These are phyloP conservation scores for Termitomyces sp. DNA, from an alignment of 768 basidiomycete species.

Conservation along the genomic window DNA sequence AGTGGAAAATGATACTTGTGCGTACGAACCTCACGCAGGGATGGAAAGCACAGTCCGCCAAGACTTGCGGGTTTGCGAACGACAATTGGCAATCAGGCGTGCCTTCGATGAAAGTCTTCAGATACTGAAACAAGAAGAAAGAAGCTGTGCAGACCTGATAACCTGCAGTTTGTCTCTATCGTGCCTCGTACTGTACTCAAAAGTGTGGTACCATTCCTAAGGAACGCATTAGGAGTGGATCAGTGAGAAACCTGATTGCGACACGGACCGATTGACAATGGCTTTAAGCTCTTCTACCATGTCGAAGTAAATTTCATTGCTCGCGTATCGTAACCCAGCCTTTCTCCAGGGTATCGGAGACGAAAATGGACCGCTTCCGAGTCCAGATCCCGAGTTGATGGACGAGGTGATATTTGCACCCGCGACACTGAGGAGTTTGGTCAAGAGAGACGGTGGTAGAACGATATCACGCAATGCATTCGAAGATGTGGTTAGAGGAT, in stretches of 20 bases:
- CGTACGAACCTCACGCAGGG: slow-evolving; percentile 76
- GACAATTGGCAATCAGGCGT: slow-evolving; percentile 85
- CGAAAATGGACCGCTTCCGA: slow-evolving; percentile 60
- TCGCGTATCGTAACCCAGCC: slow-evolving; percentile 75
- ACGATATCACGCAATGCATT: slow-evolving; percentile 93
- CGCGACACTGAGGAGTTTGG: slow-evolving; percentile 59
- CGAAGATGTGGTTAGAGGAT: slow-evolving; percentile 87
- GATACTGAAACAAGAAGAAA: neutral
- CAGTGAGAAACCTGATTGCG: neutral
- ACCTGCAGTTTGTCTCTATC: slow-evolving; percentile 70
- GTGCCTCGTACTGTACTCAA: slow-evolving; percentile 70
- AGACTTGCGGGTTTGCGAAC: slow-evolving; percentile 70
- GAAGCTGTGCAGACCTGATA: slow-evolving; percentile 55
- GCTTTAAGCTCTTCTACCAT: slow-evolving; percentile 79
- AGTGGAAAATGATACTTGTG: neutral
- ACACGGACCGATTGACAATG: slow-evolving; percentile 68
- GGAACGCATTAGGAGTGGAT: neutral
- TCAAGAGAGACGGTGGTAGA: slow-evolving; percentile 82
- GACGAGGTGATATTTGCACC: slow-evolving; percentile 48
- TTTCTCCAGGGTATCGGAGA: slow-evolving; percentile 95
- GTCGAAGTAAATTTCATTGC: slow-evolving; percentile 94
- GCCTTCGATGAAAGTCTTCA: slow-evolving; percentile 38
- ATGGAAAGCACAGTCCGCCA: slow-evolving; percentile 85
- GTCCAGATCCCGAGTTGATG: slow-evolving; percentile 42
- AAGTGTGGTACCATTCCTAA: slow-evolving; percentile 66